A percentile compares a stretch with the other conserved stretches of the same genome.
These are phyloP conservation scores for Rhizopus sp. DNA, from an alignment of 371 early-diverging fungal genomes.

Conservation along the genomic window DNA sequence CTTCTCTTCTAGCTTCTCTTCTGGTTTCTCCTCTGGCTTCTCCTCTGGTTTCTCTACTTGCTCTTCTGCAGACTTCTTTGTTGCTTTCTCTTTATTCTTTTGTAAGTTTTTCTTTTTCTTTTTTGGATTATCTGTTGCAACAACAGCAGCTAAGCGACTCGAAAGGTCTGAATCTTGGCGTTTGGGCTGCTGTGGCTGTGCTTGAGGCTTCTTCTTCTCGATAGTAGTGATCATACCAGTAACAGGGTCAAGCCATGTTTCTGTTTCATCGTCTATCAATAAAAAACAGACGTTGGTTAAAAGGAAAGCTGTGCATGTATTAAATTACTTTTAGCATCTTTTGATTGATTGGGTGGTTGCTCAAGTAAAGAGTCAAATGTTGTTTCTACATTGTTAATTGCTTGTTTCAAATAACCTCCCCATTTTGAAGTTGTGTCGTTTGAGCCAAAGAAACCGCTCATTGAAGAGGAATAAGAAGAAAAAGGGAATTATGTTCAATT, in stretches of 20 bases:
- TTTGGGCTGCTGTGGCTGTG: conserved; percentile 5
- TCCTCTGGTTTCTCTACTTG: not conserved
- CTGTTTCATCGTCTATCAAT: conserved; percentile 28
- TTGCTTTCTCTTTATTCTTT: not conserved
- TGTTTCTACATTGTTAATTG: conserved; percentile 77
- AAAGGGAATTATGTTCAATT: not conserved
- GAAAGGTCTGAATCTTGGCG: conserved; percentile 41
- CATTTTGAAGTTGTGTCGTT: conserved; percentile 45
- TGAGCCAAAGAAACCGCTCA: conserved; percentile 48
- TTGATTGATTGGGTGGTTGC: conserved; percentile 14
- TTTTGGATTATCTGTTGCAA: conserved; percentile 20
- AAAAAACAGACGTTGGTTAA: not conserved
- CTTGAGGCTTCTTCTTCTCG: conserved; percentile 22
- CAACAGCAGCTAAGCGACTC: conserved; percentile 42
- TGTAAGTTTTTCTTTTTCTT: not conserved
- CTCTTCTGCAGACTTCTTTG: not conserved
- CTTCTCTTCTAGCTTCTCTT: not conserved
- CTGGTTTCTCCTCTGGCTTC: not conserved
- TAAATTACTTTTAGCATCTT: conserved; percentile 7
- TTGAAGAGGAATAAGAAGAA: conserved; percentile 9
- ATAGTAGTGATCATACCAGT: conserved; percentile 52
- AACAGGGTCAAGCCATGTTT: conserved; percentile 52
- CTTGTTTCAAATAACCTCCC: conserved; percentile 75
- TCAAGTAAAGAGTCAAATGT: conserved; percentile 81
- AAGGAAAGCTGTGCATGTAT: not conserved